Base-by-base conservation (phyloP, 1,284 basidiomycete species). In the Puccinia hordei region DNA sequence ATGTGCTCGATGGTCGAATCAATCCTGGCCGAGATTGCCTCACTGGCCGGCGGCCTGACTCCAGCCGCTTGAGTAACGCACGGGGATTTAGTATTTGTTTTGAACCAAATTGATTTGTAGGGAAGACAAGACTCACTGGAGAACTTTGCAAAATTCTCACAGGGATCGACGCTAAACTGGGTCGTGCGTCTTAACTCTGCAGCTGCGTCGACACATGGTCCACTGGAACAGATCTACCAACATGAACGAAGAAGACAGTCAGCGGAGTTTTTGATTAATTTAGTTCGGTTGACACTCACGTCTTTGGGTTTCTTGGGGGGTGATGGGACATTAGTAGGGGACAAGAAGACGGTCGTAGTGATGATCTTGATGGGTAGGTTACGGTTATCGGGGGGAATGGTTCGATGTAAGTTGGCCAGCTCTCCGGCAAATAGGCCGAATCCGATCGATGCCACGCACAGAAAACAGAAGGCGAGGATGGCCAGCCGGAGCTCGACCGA, bases 381-480 rank as follows among this genome's bases (percentile, higher is more conserved):
- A 19, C 8, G 13, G 10, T 73, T 33, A 15, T 51, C 33, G 51
- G 27, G 35, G 10, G 59, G 55, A 24, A 24, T 6, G 17, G 63
- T 46, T 49, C 35, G n/a, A 24, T 73, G 30, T 24, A 38, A 17
- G 27, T 53, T 65, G 38, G 41, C n/a, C 12, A 49, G 19, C 33
- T 76, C 74, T 0, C 74, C 74, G 13, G 61, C 74, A 30, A 76
- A 76, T 2, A 76, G 49, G 46, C 74, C 74, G 59, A 76, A 76
- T 22, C 74, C 74, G 33, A 76, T 66, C 9, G 74, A 46, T 19
- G 41, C 41, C 19, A 53, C 44, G 38, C 74, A 76, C 13, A 76
- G 59, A 24, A 4, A 76, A 22, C 27, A 35, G 55, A 76, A 76
- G 51, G 55, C 59, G 17, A 76, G 12, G 38, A 76, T 66, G 19